Conservation (phyloP, 1,139 yeast genomes). For the Candida sojae region DNA sequence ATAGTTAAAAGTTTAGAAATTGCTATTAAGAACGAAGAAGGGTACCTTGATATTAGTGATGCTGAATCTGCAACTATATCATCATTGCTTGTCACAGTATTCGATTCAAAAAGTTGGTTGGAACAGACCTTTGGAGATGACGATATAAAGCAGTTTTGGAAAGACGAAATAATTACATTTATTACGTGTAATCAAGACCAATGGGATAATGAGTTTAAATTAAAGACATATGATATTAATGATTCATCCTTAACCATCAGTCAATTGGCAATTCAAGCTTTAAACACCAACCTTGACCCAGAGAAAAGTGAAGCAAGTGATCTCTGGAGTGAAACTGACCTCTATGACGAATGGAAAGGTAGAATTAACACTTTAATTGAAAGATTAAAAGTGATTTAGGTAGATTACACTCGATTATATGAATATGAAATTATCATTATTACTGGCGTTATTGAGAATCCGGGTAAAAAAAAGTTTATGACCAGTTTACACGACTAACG, state of each 20-base stretch:
- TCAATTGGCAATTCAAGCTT: constrained; percentile 2
- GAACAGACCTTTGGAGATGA: neutral
- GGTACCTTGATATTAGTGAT: constrained; percentile 14
- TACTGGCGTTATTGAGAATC: neutral
- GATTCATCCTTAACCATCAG: neutral
- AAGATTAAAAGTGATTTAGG: neutral
- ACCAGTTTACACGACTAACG: neutral
- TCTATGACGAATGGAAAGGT: constrained; percentile 9
- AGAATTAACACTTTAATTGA: constrained; percentile 6
- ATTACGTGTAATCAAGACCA: constrained; percentile 4
- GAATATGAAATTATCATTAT: too few relatives aligned
- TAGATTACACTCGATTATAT: too few relatives aligned
- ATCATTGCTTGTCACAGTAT: constrained; percentile 10
- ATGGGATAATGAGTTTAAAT: constrained; percentile 5
- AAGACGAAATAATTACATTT: constrained; percentile 6
- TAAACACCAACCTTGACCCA: constrained; percentile 5
- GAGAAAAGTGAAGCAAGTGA: constrained; percentile 11
- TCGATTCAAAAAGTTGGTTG: constrained; percentile 7
- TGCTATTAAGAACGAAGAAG: neutral
- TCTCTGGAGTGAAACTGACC: constrained; percentile 12
- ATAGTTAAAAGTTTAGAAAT: constrained; percentile 4
- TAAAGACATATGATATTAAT: neutral
- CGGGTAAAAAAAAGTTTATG: neutral
- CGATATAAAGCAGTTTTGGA: constrained; percentile 1
- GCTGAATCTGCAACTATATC: constrained; percentile 8